Evolutionary conservation across 2,329 filamentous ascomycete genomes (phyloP), one percentile per base, ranked within the genome.

Genomic region (Colletotrichum higginsianum): DNA sequence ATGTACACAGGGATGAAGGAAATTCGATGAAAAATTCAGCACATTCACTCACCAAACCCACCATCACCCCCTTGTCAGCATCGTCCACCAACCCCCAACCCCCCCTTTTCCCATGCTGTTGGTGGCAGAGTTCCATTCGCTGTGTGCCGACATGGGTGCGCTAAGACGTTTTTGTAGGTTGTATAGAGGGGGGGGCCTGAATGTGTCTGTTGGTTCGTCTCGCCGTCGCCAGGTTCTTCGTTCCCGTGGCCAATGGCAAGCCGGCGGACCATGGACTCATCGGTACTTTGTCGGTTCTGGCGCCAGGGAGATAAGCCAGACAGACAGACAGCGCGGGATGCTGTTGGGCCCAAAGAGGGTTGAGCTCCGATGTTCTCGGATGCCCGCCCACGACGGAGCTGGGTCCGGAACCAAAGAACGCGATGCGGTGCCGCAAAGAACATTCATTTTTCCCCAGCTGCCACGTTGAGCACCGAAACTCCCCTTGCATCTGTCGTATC

Each of bases 61-160:
- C 30, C 1, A 30, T n/a, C 11, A 13, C n/a, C 56, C 42, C 62
- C 67, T 56, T 55, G 63, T 71, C 67, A 38, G 61, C 50, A 7
- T 46, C 23, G 7, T 46, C 35, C 63, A 23, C 21, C 21, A 61
- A 47, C 67, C 26, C 26, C 26, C 26, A 26, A 26, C 4, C 26
- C 67, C 56, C 30, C 56, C 56, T 40, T 71, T 46, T 55, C 35
- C 40, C 18, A 55, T 42, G 38, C 16, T 21, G 49, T 55, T 53
- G 49, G 49, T n/a, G 42, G 30, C 42, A 40, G 52, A 46, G 46
- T 58, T n/a, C 55, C 46, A 66, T 47, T 15, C 38, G 61, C 66
- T 69, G 61, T 30, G 55, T 38, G 58, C 53, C 42, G n/a, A 18
- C 35, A 44, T 6, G 26, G 5, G 56, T 49, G 30, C 56, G 56